Percentiles rank a stretch among this genome's conserved stretches.
Evolutionary conservation across 805 yeast genomes (phyloP).

Genomic region (Phaffomyces opuntiae): DNA sequence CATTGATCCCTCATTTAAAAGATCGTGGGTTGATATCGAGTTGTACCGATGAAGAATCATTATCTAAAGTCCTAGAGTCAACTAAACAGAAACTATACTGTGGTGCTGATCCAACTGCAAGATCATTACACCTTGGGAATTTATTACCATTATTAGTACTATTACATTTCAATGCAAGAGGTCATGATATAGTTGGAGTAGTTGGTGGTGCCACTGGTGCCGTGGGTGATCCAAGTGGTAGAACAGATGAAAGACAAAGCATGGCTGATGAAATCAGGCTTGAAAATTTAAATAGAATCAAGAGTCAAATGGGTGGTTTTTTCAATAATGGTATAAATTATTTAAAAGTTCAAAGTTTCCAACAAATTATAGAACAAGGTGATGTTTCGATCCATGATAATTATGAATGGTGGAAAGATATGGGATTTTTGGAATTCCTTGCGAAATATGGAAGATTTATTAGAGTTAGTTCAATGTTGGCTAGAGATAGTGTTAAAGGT

Average conservation of each 20-base stretch:
- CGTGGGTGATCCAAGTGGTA: conserved; percentile 96
- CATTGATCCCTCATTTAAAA: conserved; percentile 34
- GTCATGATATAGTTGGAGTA: conserved; percentile 76
- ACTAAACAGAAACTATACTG: conserved; percentile 54
- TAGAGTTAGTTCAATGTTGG: conserved; percentile 80
- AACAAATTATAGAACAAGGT: conserved; percentile 33
- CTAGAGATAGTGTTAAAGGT: conserved; percentile 78
- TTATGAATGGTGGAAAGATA: conserved; percentile 76
- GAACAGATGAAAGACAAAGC: conserved; percentile 62
- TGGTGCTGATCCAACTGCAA: conserved; percentile 96
- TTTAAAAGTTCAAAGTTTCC: conserved; percentile 33
- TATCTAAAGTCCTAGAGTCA: conserved; percentile 9
- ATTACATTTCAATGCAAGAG: conserved; percentile 76
- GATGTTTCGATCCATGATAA: conserved; percentile 49
- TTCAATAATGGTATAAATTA: conserved; percentile 56
- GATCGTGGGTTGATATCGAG: conserved; percentile 41
- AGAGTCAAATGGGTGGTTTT: conserved; percentile 54
- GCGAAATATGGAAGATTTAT: conserved; percentile 71
- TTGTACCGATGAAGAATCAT: conserved; percentile 27
- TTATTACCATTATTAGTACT: conserved; percentile 79
- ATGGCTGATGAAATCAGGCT: conserved; percentile 47
- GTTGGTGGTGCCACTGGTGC: conserved; percentile 95
- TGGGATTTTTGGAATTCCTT: conserved; percentile 72
- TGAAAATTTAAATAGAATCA: conserved; percentile 52
- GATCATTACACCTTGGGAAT: conserved; percentile 85